phyloP scores from a whole-genome alignment of 1,284 basidiomycete genomes.

The Fomitopsis pinicola region DNA sequence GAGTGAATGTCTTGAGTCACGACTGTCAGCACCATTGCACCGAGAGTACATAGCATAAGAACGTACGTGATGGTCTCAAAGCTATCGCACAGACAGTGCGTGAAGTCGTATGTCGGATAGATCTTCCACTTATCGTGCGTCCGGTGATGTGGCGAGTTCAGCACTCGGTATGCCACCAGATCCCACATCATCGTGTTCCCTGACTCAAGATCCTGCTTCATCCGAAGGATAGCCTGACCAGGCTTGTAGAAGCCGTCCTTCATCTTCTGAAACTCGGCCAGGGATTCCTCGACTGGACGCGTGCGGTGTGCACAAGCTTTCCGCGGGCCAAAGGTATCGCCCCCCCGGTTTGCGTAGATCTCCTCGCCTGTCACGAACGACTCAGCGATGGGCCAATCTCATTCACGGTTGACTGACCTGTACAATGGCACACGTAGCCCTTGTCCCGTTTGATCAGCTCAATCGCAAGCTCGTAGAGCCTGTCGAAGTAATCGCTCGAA shows the following conservation, averaged over 20 bases:
- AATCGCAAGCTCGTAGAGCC: conserved; percentile 87
- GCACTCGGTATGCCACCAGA: conserved; percentile 92
- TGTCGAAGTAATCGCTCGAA: conserved; percentile 95
- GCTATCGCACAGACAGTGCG: conserved; percentile 97
- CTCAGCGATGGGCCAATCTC: neutral
- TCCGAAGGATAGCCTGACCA: conserved; percentile 89
- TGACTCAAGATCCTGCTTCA: conserved; percentile 95
- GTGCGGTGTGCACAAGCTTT: conserved; percentile 85
- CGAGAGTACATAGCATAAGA: neutral
- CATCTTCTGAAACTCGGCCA: conserved; percentile 91
- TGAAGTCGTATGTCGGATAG: conserved; percentile 98
- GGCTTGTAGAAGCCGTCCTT: conserved; percentile 87
- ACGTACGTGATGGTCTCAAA: conserved; percentile 97
- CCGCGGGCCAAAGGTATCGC: conserved; percentile 80
- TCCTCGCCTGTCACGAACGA: conserved; percentile 67
- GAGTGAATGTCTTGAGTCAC: conserved; percentile 77
- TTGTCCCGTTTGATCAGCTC: conserved; percentile 88
- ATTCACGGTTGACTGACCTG: conserved; percentile 45
- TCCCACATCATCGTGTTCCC: conserved; percentile 99
- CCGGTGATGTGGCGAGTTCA: conserved; percentile 90
- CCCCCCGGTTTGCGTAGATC: conserved; percentile 84
- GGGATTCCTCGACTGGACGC: conserved; percentile 81
- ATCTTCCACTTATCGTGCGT: conserved; percentile 92
- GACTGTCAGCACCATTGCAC: conserved; percentile 3
- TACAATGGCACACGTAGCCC: conserved; percentile 96